phyloP scores from a whole-genome alignment of 345 rosid species.

The Hibiscus mutabilis region DNA sequence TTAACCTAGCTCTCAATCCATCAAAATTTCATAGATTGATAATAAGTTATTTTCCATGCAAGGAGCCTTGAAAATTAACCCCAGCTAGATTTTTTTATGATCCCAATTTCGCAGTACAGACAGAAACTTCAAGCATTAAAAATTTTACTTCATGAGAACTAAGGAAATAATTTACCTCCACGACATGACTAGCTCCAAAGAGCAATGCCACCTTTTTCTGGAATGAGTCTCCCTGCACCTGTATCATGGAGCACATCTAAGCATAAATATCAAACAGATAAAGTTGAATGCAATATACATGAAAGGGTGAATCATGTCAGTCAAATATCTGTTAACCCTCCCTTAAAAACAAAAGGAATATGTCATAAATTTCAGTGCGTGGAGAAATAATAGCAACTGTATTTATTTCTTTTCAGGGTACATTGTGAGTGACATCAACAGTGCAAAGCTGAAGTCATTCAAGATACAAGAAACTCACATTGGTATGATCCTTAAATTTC shows the following conservation, averaged over 20 bases:
- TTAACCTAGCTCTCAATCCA: neutral
- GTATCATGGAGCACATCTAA: slow-evolving; percentile 13
- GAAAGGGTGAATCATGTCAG: neutral
- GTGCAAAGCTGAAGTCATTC: neutral
- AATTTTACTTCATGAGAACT: neutral
- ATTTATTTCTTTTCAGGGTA: neutral
- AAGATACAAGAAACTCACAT: neutral
- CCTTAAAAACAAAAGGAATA: slow-evolving; percentile 7
- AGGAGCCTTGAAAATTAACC: neutral
- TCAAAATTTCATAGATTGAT: neutral
- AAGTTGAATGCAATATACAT: slow-evolving; percentile 1
- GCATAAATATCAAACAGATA: neutral
- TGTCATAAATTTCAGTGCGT: neutral
- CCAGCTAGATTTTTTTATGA: neutral
- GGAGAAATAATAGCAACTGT: neutral
- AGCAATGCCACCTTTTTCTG: slow-evolving; percentile 87
- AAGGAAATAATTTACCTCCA: slow-evolving; percentile 50
- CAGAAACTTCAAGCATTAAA: neutral
- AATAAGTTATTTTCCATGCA: neutral
- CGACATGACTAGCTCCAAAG: slow-evolving; percentile 67
- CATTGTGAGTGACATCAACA: neutral
- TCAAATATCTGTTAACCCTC: neutral
- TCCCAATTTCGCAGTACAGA: neutral
- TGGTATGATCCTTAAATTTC: too few relatives aligned
- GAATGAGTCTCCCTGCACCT: slow-evolving; percentile 95